These are phyloP conservation scores for Craterostigma plantagineum DNA, from an alignment of 257 asterid species.

Conservation along the genomic window DNA sequence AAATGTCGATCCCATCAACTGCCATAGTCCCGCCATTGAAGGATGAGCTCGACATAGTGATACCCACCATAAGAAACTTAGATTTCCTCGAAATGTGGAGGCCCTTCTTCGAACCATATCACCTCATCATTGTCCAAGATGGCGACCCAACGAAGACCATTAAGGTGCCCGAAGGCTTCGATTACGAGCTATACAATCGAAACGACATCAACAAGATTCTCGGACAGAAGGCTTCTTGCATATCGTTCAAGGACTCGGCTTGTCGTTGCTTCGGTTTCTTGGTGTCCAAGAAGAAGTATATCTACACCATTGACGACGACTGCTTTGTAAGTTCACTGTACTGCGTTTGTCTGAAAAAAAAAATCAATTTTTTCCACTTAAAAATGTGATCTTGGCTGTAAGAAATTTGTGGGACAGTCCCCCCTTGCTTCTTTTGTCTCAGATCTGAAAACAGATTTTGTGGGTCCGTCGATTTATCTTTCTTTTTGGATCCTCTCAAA, in stretches of 20 bases:
- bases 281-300: conserved; percentile 31
- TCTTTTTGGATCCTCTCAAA: neutral
- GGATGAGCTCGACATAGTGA: conserved; percentile 28
- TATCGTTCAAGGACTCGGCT: conserved; percentile 27
- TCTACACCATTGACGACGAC: conserved; percentile 27
- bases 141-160: conserved; percentile 20
- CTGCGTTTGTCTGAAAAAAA: too few relatives aligned
- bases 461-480: neutral
- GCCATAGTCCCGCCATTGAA: conserved; percentile 12
- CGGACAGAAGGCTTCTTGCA: conserved; percentile 29
- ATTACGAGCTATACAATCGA: conserved; percentile 23
- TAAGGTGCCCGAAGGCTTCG: conserved; percentile 25
- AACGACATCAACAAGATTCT: conserved; percentile 21
- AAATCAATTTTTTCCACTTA: too few relatives aligned
- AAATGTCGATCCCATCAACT: conserved; percentile 6
- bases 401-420: too few relatives aligned
- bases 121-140: conserved; percentile 29
- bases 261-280: conserved; percentile 29
- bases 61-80: conserved; percentile 25
- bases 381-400: too few relatives aligned
- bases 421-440: too few relatives aligned
- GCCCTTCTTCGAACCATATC: conserved; percentile 26
- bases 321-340: conserved; percentile 12
- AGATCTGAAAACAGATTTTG: neutral
- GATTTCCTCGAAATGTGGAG: conserved; percentile 27